phyloP scores from a whole-genome alignment of 2,329 filamentous ascomycete species.

The Fusarium buharicum region DNA sequence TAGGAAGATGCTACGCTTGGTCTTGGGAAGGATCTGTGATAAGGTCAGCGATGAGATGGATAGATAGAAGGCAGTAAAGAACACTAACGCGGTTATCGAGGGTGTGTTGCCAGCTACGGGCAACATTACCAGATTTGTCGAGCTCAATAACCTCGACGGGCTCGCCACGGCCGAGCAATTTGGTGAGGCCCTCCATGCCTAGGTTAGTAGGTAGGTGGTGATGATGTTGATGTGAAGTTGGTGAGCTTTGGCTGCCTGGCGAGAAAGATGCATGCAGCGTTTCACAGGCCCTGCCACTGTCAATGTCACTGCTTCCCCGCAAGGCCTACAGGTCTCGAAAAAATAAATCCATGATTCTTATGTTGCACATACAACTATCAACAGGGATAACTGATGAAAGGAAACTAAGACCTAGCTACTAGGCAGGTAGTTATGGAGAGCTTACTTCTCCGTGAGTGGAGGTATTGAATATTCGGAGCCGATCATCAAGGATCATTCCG shows the following conservation, averaged over 20 bases:
- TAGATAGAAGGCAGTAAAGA: neutral
- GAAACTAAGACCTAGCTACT: too few species aligned
- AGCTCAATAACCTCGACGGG: conserved; percentile 51
- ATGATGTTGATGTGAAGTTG: conserved; percentile 8
- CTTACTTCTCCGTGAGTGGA: neutral
- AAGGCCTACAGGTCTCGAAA: too few species aligned
- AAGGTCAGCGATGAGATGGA: neutral
- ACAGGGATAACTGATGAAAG: too few species aligned
- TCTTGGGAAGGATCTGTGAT: conserved; percentile 39
- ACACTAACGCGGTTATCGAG: conserved; percentile 41
- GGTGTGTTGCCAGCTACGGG: conserved; percentile 50
- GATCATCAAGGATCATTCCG: neutral
- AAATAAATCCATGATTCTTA: too few species aligned
- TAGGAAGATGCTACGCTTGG: conserved; percentile 41
- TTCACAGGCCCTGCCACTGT: conserved; percentile 4
- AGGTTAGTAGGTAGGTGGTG: too few species aligned
- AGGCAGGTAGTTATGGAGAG: too few species aligned
- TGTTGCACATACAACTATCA: too few species aligned
- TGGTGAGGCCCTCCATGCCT: conserved; percentile 39
- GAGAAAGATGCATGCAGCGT: neutral
- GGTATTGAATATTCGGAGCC: conserved; percentile 1
- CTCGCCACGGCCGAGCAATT: conserved; percentile 39
- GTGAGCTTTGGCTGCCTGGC: neutral
- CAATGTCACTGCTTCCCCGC: conserved; percentile 22
- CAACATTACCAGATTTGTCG: conserved; percentile 52